A percentile compares a stretch with the other conserved stretches of the same genome.
Conservation (phyloP, 2,329 filamentous ascomycete genomes). For the Verticillium tricorpus region DNA sequence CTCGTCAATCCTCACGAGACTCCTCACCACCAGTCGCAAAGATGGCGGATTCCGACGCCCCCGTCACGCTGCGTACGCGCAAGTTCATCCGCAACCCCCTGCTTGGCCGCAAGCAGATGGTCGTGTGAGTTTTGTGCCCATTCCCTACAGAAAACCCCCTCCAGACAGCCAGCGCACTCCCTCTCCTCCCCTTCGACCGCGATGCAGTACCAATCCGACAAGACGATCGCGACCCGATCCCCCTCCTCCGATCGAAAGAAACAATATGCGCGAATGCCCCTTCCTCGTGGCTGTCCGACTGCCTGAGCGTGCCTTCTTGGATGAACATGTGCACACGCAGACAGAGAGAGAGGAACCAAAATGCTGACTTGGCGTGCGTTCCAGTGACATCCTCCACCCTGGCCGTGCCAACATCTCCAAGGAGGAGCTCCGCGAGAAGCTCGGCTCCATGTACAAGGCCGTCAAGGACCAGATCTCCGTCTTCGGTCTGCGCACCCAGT, state of each 20-base stretch:
- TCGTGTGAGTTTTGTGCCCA: constrained; percentile 70
- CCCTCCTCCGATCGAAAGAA: background rate
- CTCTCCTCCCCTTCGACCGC: background rate
- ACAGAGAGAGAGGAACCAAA: background rate
- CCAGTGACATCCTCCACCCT: constrained; percentile 98
- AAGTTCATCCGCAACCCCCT: constrained; percentile 99
- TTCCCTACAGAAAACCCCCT: constrained; percentile 14
- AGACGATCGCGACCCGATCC: background rate
- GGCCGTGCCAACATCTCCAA: constrained; percentile 98
- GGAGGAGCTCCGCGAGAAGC: constrained; percentile 95
- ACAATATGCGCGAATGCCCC: background rate
- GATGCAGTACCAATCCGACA: background rate
- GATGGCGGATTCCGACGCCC: constrained; percentile 81
- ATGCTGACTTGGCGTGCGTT: constrained; percentile 9
- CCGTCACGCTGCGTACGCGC: constrained; percentile 90
- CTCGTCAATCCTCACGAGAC: constrained; percentile 17
- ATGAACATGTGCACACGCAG: background rate
- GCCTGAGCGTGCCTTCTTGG: constrained; percentile 1
- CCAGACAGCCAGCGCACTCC: background rate
- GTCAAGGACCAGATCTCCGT: constrained; percentile 96
- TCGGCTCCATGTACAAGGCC: constrained; percentile 95
- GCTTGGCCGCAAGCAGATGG: constrained; percentile 98
- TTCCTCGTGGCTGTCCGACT: background rate
- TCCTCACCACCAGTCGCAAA: constrained; percentile 47
- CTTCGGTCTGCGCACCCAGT: constrained; percentile 98